Evolutionary conservation across 345 rosid genomes (phyloP), one percentile per base, ranked within the genome.

Genomic region (Acer saccharum): DNA sequence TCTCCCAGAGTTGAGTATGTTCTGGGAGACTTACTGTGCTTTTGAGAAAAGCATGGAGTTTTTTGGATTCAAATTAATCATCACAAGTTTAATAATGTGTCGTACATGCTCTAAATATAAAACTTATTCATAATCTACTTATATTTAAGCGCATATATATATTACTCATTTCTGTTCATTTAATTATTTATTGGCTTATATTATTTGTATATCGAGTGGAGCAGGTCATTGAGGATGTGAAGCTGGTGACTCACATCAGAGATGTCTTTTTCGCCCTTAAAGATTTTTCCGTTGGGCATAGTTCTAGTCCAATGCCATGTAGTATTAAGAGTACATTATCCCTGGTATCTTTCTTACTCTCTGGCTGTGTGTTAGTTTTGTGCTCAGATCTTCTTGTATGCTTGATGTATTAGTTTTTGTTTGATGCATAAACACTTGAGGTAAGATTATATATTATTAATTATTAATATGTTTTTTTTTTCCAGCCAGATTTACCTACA

Each of bases 151-250:
- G 50, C 65, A n/a, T 11, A 54, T 48, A 18, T 10, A 10, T 25
- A 25, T 65, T 50, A 71, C 62, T 63, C 32, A 6, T 63, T 27
- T 62, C 18, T 25, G 14, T 35, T 39, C 66, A 20, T 65, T 16
- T 66, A 18, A 41, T 39, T 67, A 41, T 74, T 25, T 25, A 20
- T 54, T 32, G 69, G 25, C 46, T 67, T 74, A 7, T 76, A 20
- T 67, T 73, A 58, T 69, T 68, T 76, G 35, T n/a, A 72, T 25
- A 12, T 78, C 84, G 82, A 61, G 70, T 83, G 83, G 86, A 81
- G 67, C 93, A 95, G 98, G 86, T 89, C 57, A 62, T 70, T 29
- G 98, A 87, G 93, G 91, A 93, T 86, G 69, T 80, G 86, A 88
- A 87, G 79, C 78, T 89, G 82, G 92, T 91, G 75, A 82, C 83